A percentile compares a stretch with the other conserved stretches of the same genome.
These are phyloP conservation scores for Pseudogymnoascus sp. DNA, from an alignment of 2,329 filamentous ascomycete genomes.

Conservation along the genomic window DNA sequence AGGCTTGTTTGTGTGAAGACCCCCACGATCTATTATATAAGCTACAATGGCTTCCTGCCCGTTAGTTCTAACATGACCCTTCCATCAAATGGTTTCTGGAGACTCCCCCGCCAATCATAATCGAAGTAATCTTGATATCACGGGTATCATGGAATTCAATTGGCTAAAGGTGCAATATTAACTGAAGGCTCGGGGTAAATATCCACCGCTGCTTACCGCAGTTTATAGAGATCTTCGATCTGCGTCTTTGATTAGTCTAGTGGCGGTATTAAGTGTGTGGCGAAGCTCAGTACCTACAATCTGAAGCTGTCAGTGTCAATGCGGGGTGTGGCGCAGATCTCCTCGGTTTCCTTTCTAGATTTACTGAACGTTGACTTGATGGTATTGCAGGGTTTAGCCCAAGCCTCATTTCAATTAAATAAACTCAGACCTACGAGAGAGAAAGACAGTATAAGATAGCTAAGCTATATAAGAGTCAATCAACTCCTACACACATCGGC, in stretches of 20 bases:
- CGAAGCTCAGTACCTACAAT: background rate
- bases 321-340: background rate
- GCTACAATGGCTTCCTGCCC: background rate
- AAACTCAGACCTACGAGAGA: background rate
- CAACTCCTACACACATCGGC: too few species aligned
- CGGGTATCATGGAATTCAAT: background rate
- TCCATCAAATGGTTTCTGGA: background rate
- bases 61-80: background rate
- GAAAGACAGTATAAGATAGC: too few species aligned
- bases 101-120: background rate
- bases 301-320: background rate
- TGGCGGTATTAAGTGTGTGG: background rate
- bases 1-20: background rate
- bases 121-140: background rate
- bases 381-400: background rate
- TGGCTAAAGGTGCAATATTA: background rate
- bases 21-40: background rate
- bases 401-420: background rate
- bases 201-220: background rate
- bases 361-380: background rate
- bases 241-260: background rate
- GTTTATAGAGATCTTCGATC: background rate
- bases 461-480: too few species aligned
- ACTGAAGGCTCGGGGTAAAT: background rate
- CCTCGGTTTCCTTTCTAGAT: background rate